Evolutionary conservation across 169 alveolate species (phyloP), one percentile per base, ranked within the genome.

Genomic region (Eimeria sp.): DNA sequence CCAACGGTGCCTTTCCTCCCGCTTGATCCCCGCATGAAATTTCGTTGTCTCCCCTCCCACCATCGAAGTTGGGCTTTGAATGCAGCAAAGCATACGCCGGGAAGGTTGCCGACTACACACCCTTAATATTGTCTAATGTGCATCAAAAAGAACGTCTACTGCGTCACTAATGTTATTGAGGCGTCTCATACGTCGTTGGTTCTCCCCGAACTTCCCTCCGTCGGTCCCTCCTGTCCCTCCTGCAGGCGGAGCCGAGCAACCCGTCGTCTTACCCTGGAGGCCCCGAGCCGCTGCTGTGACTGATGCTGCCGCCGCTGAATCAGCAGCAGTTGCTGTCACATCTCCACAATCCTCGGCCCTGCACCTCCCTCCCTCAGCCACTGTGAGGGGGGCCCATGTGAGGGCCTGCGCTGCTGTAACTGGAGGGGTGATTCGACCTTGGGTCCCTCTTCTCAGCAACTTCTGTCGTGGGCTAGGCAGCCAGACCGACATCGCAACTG

Each of bases 311-410:
- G 78, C 78, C 11, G 49, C 49, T 27, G 78, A 43, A 2, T 7
- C 78, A 67, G 78, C 78, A 27, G 78, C 78, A 67, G 78, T 49
- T 67, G 75, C 75, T 65, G 34, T 43, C 40, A 14, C 7, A 65
- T 22, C 75, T 9, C 34, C 75, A 14, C 75, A 65, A 40, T 30
- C 75, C 75, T 65, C 75, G 43, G 7, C 75, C 16, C 75, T 65
- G 40, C 75, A 25, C 3, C 34, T 7, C 16, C 7, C 75, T 65
- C 43, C n/a, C 40, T 67, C 49, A 47, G 49, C 49, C 5, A 45
- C 78, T 3, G 49, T 30, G 0, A 4, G 49, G 18, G 18, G 78
- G 78, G 49, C 78, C 49, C 49, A 5, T 30, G 49, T 67, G 78
- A n/a, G 25, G 45, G 49, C 78, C 47, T 20, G 9, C 45, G 47